These are phyloP conservation scores for Cucurbita ficifolia DNA, from an alignment of 306 rosid species.

Conservation along the genomic window DNA sequence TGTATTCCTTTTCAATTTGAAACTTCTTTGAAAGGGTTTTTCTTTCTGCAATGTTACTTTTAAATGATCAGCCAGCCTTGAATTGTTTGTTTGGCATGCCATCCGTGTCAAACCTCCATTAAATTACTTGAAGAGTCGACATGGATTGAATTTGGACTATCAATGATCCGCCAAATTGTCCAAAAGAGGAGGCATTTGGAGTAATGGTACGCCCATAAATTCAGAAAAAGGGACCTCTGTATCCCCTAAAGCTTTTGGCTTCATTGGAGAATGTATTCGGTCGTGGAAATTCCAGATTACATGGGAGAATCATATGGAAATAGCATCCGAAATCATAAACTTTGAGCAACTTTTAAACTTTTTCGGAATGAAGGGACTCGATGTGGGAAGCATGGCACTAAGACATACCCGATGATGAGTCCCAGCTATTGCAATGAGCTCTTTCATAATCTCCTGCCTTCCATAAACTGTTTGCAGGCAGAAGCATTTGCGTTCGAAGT, in stretches of 20 bases:
- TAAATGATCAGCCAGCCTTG: not conserved
- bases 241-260: not conserved
- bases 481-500: not conserved
- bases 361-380: not conserved
- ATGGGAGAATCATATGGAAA: not conserved
- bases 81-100: not conserved
- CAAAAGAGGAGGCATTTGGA: not conserved
- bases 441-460: constrained; percentile 89
- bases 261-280: not conserved
- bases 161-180: not conserved
- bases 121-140: not conserved
- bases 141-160: not conserved
- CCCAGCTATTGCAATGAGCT: constrained; percentile 21
- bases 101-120: not conserved
- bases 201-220: not conserved
- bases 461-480: constrained; percentile 71
- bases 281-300: not conserved
- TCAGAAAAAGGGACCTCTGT: not conserved
- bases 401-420: constrained; percentile 34
- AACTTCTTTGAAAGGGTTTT: not conserved
- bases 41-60: not conserved
- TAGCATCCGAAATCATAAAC: not conserved
- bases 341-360: not conserved
- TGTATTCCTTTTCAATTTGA: not conserved
- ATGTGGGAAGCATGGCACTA: not conserved